Base-by-base conservation (phyloP, 345 rosid species). In the Lepidium didymum region DNA sequence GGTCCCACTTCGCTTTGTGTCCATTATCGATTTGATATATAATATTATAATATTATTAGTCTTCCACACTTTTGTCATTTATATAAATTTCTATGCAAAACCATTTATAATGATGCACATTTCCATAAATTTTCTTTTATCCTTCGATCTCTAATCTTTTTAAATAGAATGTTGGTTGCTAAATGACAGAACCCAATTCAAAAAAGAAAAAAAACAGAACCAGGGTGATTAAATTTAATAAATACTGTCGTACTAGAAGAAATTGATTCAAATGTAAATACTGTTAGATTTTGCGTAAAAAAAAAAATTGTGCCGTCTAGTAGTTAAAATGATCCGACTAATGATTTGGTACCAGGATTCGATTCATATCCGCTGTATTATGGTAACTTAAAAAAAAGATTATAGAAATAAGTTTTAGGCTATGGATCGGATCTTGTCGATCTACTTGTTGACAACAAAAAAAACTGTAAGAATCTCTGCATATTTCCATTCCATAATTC, bases 1-100 rank as follows among this genome's bases (percentile, higher is more conserved):
- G 81, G 73, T 84, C 90, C 86, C 79, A 81, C 88, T 56, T 56
- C n/a, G 69, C 78, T 64, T 68, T 74, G 62, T 75, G 69, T 75
- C 78, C 64, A 62, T 46, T 46, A 29, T 64, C 60, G 55, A 74
- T 74, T 68, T 68, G 65, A 54, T 75, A 46, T 13, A 5, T 19
- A 60, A 54, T 21, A 55, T 49, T 68, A 61, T 54, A 44, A 45
- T 60, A 68, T 38, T 54, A 16, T 51, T 27, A 8, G 50, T 68
- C 19, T 37, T 45, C 49, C 51, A 61, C 23, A 53, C 40, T 35
- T 14, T 57, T 67, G 36, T 36, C 27, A 42, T 67, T 35, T 58
- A 8, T 73, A 57, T 35, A 3, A 6, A 14, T 51, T 35, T 38
- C 5, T 65, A 35, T 53, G 34, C 61, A 66, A 52, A 65, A 57